These are phyloP conservation scores for Neurospora africana DNA, from an alignment of 495 filamentous ascomycete species.

Conservation along the genomic window DNA sequence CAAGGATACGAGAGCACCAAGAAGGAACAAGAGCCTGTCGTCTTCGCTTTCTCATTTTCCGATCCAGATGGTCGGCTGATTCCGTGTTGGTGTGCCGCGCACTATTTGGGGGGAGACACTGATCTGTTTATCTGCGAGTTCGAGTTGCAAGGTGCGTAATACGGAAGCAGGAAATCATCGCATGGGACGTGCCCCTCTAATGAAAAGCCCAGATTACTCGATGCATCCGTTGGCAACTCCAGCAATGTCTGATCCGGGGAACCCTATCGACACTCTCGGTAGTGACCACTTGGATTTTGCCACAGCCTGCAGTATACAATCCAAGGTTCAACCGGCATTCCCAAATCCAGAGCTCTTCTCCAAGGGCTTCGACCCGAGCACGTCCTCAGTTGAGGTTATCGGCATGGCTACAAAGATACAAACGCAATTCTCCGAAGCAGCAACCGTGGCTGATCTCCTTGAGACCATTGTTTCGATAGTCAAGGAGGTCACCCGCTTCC, in stretches of 20 bases:
- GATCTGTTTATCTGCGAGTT: conserved; percentile 19
- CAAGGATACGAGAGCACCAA: conserved; percentile 2
- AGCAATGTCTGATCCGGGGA: not conserved
- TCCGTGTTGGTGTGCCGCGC: conserved; percentile 18
- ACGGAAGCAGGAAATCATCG: not conserved
- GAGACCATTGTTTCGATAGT: conserved; percentile 13
- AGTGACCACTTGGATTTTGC: conserved; percentile 17
- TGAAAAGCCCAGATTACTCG: conserved; percentile 4
- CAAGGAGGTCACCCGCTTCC: conserved; percentile 13
- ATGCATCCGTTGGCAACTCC: conserved; percentile 9
- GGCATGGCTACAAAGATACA: conserved; percentile 15
- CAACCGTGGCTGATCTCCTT: conserved; percentile 6
- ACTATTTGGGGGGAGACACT: conserved; percentile 9
- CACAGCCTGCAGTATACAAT: conserved; percentile 15
- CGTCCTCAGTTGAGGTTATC: conserved; percentile 12
- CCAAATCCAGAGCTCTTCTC: not conserved
- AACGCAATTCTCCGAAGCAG: conserved; percentile 10
- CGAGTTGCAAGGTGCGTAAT: conserved; percentile 9
- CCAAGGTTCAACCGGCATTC: conserved; percentile 12
- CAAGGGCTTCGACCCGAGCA: conserved; percentile 1
- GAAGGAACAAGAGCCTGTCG: conserved; percentile 12
- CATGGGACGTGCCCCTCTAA: not conserved
- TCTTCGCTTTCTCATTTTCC: conserved; percentile 15
- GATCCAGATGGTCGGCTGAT: conserved; percentile 12
- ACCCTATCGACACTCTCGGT: conserved; percentile 15